Base-by-base conservation (phyloP, 768 basidiomycete genomes). In the Coprinopsis sp. region DNA sequence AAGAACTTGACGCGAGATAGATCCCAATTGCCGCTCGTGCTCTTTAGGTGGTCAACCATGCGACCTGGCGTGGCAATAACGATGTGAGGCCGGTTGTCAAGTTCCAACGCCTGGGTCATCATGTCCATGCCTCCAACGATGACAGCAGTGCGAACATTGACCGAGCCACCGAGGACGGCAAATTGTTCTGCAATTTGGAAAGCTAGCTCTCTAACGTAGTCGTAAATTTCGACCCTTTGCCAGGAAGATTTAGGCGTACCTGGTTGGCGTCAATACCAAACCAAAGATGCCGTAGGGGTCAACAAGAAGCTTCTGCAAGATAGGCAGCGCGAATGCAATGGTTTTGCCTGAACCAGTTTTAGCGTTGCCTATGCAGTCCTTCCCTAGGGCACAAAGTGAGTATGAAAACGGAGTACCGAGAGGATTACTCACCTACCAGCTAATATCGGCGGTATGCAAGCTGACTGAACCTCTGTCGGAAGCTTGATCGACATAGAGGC, bases 321-420 rank as follows among this genome's bases (percentile, higher is more conserved):
- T 97, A 4, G 96, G 96, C 4, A 97, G 66, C 1, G 95, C 96
- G 55, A 99, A 99, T 1, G 96, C 94, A 49, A 99, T 82, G 0
- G 96, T 99, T 69, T 99, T 99, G 57, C 95, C 95, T 2, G 91
- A 93, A 43, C 96, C 96, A 0, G 96, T 99, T 68, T 97, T 94
- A 1, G 96, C 93, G 53, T 95, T 93, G 8, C 96, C 96, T 49
- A 99, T 91, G 63, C 94, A 97, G 64, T 99, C 95, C 59, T 85
- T 79, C 30, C 95, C 95, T 91, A 21, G 30, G 22, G 3, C 2
- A 41, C 8, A 7, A 31, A 6, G 19, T 33, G 11, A 21, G 25
- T 29, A 30, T 43, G 23, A 25, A 8, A 12, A 29, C 37, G 38
- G 22, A 49, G 27, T 42, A 46, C 46, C 31, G 25, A 44, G 13